A percentile compares a stretch with the other conserved stretches of the same genome.
These are phyloP conservation scores for Pistacia vera DNA, from an alignment of 345 rosid species.

Conservation along the genomic window DNA sequence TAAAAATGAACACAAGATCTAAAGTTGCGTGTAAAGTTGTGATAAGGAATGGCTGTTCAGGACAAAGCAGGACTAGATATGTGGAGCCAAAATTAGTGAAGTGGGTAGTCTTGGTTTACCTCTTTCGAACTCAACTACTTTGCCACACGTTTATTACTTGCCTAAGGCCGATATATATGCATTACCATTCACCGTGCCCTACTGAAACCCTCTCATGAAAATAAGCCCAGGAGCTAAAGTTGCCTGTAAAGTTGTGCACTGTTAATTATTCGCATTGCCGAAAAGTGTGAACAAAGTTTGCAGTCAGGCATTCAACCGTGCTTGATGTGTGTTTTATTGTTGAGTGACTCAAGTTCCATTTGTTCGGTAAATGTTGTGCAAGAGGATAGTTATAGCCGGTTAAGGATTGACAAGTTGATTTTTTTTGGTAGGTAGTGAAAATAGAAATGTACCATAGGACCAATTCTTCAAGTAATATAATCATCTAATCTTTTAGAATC, in stretches of 20 bases:
- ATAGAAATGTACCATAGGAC: background rate
- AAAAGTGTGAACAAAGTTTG: conserved; percentile 20
- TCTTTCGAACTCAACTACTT: conserved; percentile 11
- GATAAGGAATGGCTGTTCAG: conserved; percentile 40
- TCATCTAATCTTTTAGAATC: background rate
- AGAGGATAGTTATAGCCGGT: background rate
- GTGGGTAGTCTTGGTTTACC: conserved; percentile 3
- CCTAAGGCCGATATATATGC: conserved; percentile 48
- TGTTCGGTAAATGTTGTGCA: conserved; percentile 12
- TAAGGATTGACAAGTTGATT: background rate
- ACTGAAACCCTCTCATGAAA: conserved; percentile 25
- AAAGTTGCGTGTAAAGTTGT: background rate
- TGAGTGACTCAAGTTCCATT: background rate
- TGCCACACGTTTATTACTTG: conserved; percentile 39
- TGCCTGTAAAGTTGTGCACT: background rate
- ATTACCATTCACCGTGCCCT: conserved; percentile 54
- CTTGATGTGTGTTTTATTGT: background rate
- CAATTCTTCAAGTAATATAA: conserved; percentile 8
- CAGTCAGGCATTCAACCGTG: background rate
- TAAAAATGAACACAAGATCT: background rate
- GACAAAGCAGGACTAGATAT: conserved; percentile 20
- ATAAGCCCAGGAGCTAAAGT: background rate
- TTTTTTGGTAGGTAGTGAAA: too few species aligned
- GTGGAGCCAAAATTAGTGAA: conserved; percentile 19
- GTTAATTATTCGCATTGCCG: background rate